Base-by-base conservation (phyloP, 768 basidiomycete species). In the Trametes cinnabarina region DNA sequence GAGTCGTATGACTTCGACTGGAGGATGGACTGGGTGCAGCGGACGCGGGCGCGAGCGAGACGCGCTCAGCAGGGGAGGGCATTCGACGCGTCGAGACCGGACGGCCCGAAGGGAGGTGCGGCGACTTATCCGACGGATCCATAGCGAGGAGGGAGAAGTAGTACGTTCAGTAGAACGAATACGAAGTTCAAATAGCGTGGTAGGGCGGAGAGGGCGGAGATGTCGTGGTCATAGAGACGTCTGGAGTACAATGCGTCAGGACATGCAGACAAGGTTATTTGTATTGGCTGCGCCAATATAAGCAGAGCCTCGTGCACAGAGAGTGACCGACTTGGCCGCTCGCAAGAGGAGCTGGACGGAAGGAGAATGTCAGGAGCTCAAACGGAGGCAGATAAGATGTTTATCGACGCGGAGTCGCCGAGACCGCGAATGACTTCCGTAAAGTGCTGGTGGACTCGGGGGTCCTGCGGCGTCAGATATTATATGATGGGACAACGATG, bases 81-180 rank as follows among this genome's bases (percentile, higher is more conserved):
- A 67, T 62, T 47, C 62, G 47, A 47, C 68, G 63, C 51, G 66
- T 63, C 51, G 70, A 64, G 43, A 49, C 58, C 40, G 66, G 66
- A 26, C 62, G 61, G 48, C 68, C 71, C 52, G 71, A n/a, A 46
- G 61, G 68, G 43, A 64, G 60, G 65, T 70, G 72, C 59, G 74
- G 58, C 46, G 74, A 72, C 62, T 72, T 74, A 58, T 69, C 71
- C 51, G 66, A 69, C 49, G 66, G 69, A 64, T 77, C 75, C 76
- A 77, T 77, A 51, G 54, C 28, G 43, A 49, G 46, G 51, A 42
- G 50, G 57, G 58, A 53, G 48, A 25, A 26, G 48, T 47, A 25
- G 40, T 41, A 41, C 20, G 20, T 20, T n/a, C 28, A 30, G 30
- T 32, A 39, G 47, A 42, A 42, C n/a, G 55, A 42, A 48, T 54